Conservation (phyloP, 2,329 filamentous ascomycete species). For the Zarea fungicola region DNA sequence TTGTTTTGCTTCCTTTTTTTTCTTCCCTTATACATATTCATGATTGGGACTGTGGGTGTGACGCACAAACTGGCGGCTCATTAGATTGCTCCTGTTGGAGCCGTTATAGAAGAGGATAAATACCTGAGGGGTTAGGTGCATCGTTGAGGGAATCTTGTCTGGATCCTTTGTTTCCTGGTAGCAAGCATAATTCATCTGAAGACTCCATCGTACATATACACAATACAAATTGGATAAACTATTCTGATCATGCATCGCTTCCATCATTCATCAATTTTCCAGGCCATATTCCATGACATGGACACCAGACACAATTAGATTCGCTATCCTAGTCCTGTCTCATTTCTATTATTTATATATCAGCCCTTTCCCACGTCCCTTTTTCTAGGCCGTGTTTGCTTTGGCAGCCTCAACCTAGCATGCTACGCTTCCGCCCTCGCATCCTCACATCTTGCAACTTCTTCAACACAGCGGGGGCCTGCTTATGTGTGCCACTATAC, state of each 20-base stretch:
- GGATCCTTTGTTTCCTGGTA: not conserved
- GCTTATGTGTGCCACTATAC: constrained; percentile 72
- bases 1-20: constrained; percentile 12
- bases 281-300: not conserved
- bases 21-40: not conserved
- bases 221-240: not conserved
- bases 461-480: constrained; percentile 67
- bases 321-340: no score
- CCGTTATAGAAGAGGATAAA: not conserved
- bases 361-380: not conserved
- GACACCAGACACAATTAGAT: no score
- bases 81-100: not conserved
- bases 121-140: constrained; percentile 3
- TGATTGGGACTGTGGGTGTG: not conserved
- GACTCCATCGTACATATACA: not conserved
- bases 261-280: not conserved
- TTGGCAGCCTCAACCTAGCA: constrained; percentile 66
- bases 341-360: not conserved
- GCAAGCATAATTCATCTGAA: constrained; percentile 9
- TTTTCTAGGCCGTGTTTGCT: not conserved
- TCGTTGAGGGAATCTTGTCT: not conserved
- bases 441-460: constrained; percentile 87
- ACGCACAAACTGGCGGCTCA: not conserved
- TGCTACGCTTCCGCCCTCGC: constrained; percentile 92
- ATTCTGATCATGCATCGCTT: not conserved